A percentile compares a stretch with the other conserved stretches of the same genome.
These are phyloP conservation scores for Brassica carinata DNA, from an alignment of 345 rosid genomes.

Conservation along the genomic window DNA sequence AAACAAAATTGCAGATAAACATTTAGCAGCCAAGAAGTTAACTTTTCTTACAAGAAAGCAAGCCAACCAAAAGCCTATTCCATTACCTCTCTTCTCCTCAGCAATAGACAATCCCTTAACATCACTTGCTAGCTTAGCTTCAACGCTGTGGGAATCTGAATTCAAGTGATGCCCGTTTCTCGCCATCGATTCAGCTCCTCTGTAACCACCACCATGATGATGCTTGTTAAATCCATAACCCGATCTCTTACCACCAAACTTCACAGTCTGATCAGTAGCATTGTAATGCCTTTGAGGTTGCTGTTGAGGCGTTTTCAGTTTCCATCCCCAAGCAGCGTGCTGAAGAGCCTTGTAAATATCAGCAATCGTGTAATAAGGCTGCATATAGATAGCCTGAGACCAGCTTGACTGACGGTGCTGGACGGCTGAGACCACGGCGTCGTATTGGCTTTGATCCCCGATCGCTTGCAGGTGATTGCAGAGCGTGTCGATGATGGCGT, in stretches of 20 bases:
- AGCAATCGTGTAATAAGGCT: conserved; percentile 66
- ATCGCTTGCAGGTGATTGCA: conserved; percentile 62
- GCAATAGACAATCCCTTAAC: conserved; percentile 42
- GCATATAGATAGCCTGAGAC: conserved; percentile 78
- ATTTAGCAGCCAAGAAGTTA: neutral
- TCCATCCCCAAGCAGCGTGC: conserved; percentile 59
- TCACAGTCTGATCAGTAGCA: conserved; percentile 70
- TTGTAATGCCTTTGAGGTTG: conserved; percentile 28
- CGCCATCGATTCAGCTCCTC: conserved; percentile 39
- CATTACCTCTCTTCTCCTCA: conserved; percentile 64
- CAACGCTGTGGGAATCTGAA: neutral
- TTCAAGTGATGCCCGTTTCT: conserved; percentile 35
- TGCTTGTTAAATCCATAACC: conserved; percentile 49
- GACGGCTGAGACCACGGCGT: conserved; percentile 51
- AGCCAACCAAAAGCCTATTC: neutral
- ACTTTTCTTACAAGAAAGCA: conserved; percentile 37
- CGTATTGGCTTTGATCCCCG: conserved; percentile 80
- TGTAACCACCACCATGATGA: conserved; percentile 38
- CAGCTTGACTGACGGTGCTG: conserved; percentile 80
- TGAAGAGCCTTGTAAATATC: conserved; percentile 67
- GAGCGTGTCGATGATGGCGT: conserved; percentile 63
- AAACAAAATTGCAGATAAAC: conserved; percentile 12
- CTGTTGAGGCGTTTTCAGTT: conserved; percentile 27
- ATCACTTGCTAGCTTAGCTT: conserved; percentile 45
- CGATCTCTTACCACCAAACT: conserved; percentile 63